Percentiles rank a stretch among this genome's conserved stretches.
Conservation (phyloP, 129 eudicot genomes). For the Centrapalus pauciflorus region DNA sequence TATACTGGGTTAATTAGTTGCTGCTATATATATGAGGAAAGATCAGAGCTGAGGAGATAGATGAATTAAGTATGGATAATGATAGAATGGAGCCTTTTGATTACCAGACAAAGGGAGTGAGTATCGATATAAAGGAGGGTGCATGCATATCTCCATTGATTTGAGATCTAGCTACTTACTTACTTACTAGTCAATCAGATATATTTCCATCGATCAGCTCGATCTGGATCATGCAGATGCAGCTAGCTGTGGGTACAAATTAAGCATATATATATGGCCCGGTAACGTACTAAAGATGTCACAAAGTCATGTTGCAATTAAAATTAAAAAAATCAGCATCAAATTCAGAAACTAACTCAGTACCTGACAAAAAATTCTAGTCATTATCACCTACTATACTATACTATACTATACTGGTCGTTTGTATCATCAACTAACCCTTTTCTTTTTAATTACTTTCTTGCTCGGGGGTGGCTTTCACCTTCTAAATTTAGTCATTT, state of each 20-base stretch:
- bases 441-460: background rate
- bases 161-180: no score
- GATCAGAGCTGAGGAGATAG: no score
- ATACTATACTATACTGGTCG: no score
- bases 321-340: background rate
- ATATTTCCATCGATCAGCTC: no score
- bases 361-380: slow-evolving; percentile 22
- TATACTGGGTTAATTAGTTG: no score
- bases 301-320: slow-evolving; percentile 12
- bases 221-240: no score
- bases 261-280: slow-evolving; percentile 27
- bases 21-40: no score
- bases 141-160: slow-evolving; percentile 29
- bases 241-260: slow-evolving; percentile 13
- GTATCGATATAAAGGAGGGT: slow-evolving; percentile 24
- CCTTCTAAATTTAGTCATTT: slow-evolving; percentile 19
- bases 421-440: no score
- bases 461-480: slow-evolving; percentile 24
- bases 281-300: no score
- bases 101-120: slow-evolving; percentile 1
- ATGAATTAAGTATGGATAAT: no score
- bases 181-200: slow-evolving; percentile 18
- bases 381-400: slow-evolving; percentile 18
- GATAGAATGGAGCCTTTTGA: no score
- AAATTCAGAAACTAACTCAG: background rate